Conservation (phyloP, 2,329 filamentous ascomycete species). For the Trichophyton mentagrophytes region DNA sequence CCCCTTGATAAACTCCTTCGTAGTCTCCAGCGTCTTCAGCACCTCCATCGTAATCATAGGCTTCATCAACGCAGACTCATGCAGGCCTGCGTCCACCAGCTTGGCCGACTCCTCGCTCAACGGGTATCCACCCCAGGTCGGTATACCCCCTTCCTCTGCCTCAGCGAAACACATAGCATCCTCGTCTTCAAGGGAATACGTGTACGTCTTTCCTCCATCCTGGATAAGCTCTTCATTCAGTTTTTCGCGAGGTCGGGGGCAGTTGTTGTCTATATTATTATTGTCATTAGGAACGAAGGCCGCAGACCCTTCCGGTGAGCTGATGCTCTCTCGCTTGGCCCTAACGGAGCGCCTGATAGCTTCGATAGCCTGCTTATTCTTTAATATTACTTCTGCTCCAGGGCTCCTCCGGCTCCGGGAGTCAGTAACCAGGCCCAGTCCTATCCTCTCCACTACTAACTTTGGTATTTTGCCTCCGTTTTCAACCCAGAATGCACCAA, state of each 20-base stretch:
- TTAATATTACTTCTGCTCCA: conserved; percentile 2
- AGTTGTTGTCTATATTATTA: background rate
- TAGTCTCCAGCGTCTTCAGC: background rate
- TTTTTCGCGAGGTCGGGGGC: background rate
- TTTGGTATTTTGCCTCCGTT: conserved; percentile 9
- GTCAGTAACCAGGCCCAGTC: conserved; percentile 7
- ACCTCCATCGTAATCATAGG: conserved; percentile 3
- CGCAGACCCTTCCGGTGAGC: background rate
- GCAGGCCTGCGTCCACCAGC: background rate
- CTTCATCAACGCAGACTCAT: conserved; percentile 1
- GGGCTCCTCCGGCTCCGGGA: background rate
- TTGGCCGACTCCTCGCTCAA: background rate
- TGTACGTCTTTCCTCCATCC: background rate
- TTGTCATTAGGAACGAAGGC: background rate
- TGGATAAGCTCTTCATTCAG: background rate
- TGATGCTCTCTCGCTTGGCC: background rate
- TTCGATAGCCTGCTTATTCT: conserved; percentile 6
- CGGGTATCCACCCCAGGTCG: background rate
- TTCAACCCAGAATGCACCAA: conserved; percentile 3
- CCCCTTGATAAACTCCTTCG: background rate
- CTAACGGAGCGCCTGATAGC: conserved; percentile 6
- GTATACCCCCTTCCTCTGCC: background rate
- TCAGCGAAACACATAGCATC: background rate
- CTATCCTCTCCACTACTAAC: conserved; percentile 9
- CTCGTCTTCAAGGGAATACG: background rate